These are phyloP conservation scores for Plantago elongata DNA, from an alignment of 257 asterid genomes.

Conservation along the genomic window DNA sequence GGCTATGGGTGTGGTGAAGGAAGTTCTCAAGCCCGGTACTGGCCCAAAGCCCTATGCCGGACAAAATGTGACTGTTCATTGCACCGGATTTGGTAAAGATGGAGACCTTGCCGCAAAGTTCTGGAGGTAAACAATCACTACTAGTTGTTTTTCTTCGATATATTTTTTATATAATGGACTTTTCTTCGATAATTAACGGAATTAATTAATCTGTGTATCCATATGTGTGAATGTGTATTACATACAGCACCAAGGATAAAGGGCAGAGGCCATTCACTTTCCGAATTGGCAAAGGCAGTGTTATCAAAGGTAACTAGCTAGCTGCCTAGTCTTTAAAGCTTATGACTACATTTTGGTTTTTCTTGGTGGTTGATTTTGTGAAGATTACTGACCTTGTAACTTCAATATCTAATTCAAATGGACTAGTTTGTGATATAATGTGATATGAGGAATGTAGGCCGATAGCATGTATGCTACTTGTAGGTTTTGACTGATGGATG, in stretches of 20 bases:
- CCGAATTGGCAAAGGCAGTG: constrained; percentile 75
- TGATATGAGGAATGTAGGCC: no score
- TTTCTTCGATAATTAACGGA: not conserved
- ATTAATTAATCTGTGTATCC: constrained; percentile 1
- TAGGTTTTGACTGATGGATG: no score
- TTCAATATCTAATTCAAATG: no score
- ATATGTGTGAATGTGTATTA: not conserved
- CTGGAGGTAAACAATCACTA: constrained; percentile 54
- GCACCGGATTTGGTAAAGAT: constrained; percentile 95
- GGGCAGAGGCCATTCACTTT: constrained; percentile 88
- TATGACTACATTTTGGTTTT: not conserved
- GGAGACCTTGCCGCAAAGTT: constrained; percentile 61
- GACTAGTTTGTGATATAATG: no score
- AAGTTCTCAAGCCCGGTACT: constrained; percentile 50
- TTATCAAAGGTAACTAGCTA: constrained; percentile 62
- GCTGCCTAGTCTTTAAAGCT: not conserved
- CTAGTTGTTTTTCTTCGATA: not conserved
- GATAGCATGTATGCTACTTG: no score
- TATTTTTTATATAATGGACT: no score
- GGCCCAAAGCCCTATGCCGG: constrained; percentile 80
- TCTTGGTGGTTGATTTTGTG: no score
- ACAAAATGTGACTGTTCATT: constrained; percentile 89
- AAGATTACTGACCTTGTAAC: no score
- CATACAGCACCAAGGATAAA: constrained; percentile 84
- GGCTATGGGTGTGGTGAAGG: constrained; percentile 83